Evolutionary conservation across 345 rosid genomes (phyloP).

Genomic region (Camelina laxa): DNA sequence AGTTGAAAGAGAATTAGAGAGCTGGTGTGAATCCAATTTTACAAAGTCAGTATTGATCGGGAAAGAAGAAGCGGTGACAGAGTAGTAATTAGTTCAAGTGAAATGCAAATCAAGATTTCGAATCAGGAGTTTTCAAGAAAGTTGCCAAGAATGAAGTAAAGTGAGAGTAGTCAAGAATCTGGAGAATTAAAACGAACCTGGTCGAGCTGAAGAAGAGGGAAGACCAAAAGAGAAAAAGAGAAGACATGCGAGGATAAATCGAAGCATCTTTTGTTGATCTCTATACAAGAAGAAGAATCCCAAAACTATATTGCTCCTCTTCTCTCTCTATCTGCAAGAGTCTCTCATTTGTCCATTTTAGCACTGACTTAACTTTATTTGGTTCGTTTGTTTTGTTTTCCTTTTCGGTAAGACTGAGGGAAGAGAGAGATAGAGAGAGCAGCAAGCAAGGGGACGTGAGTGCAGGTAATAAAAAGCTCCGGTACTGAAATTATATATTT

Average conservation of each 20-base stretch:
- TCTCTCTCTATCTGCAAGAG: not conserved
- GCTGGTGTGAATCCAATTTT: not conserved
- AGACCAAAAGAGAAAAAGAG: constrained; percentile 43
- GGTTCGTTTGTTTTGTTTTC: constrained; percentile 23
- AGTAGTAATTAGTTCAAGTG: constrained; percentile 1
- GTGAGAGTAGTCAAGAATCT: constrained; percentile 4
- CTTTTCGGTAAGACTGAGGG: constrained; percentile 32
- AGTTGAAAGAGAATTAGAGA: not conserved
- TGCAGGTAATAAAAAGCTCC: constrained; percentile 41
- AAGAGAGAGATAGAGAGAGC: constrained; percentile 29
- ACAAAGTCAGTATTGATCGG: constrained; percentile 13
- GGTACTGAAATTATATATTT: constrained; percentile 13
- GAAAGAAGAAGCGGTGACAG: not conserved
- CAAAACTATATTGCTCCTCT: not conserved
- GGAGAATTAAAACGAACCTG: constrained; percentile 49
- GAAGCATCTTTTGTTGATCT: constrained; percentile 47
- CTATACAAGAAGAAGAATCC: not conserved
- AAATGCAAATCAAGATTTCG: constrained; percentile 12
- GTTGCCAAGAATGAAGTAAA: constrained; percentile 21
- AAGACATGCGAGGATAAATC: constrained; percentile 48
- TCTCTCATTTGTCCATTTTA: constrained; percentile 34
- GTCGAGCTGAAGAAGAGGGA: constrained; percentile 51
- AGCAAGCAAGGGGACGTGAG: constrained; percentile 36
- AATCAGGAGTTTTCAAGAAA: not conserved
- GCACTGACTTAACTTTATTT: constrained; percentile 7